Percentiles rank a stretch among this genome's conserved stretches.
Conservation (phyloP, 176 grass and related monocot species). For the Triticum turgidum region DNA sequence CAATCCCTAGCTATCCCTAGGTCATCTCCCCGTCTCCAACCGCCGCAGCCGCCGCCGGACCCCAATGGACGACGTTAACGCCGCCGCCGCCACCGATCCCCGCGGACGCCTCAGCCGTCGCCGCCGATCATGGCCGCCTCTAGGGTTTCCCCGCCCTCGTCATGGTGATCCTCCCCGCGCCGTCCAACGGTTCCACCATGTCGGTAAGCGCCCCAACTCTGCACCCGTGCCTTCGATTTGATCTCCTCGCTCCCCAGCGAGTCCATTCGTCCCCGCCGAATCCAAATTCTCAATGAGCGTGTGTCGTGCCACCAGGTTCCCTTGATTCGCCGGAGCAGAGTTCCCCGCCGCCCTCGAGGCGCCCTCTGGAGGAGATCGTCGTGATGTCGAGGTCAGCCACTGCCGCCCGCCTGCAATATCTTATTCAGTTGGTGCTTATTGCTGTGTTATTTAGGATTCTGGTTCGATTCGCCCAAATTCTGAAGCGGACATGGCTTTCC, state of each 20-base stretch:
- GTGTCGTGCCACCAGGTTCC: background rate
- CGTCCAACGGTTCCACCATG: background rate
- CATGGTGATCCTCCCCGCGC: conserved; percentile 32
- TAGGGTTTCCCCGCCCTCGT: conserved; percentile 39
- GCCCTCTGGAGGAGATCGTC: too few relatives aligned
- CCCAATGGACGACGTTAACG: too few relatives aligned
- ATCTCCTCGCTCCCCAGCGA: background rate
- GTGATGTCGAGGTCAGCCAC: too few relatives aligned
- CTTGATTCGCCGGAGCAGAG: background rate
- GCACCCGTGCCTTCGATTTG: background rate
- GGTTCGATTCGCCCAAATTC: conserved; percentile 16
- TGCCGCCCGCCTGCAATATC: background rate
- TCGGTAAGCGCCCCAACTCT: conserved; percentile 11
- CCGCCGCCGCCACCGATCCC: too few relatives aligned
- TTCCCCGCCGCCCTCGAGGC: background rate
- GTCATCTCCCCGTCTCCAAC: too few relatives aligned
- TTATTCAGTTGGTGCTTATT: background rate
- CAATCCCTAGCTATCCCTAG: too few relatives aligned
- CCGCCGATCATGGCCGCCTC: conserved; percentile 24
- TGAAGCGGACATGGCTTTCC: conserved; percentile 15
- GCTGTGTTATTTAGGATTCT: background rate
- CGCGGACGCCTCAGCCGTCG: background rate
- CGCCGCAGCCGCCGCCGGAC: too few relatives aligned
- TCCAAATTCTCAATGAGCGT: background rate
- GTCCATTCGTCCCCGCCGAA: background rate